Base-by-base conservation (phyloP, 306 rosid genomes). In the Vachellia pachyceras region DNA sequence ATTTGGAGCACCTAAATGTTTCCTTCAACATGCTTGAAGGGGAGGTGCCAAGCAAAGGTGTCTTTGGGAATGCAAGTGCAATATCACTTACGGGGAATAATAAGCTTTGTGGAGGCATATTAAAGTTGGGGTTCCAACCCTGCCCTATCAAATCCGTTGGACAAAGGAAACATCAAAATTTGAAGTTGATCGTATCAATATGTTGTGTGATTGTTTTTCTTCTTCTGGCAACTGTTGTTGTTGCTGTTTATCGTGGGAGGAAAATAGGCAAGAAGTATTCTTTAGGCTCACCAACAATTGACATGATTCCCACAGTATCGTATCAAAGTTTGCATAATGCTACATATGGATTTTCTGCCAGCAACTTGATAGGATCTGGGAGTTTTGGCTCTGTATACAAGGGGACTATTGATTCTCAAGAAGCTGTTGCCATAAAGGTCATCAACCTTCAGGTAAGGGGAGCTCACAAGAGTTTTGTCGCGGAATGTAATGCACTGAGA, bases 51-150 rank as follows among this genome's bases (percentile, higher is more conserved):
- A 58, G 37, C 36, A 23, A 58, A 58, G 66, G 66, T 20, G 37
- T 58, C 66, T 58, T 58, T 23, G 0, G 7, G 0, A 58, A 58
- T 58, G 66, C 66, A 58, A 58, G 66, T 23, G 7, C 15, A 20
- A 23, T 23, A 58, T 58, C 66, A 10, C 33, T 58, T 10, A 3
- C 10, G 6, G 66, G 66, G 2, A 78, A 75, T 58, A 37, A 14
- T 0, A 75, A 40, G 39, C 69, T 75, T 40, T 75, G 79, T 23
- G 79, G 79, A 13, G 69, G 79, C 9, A 58, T 75, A 9, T 13
- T 23, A 57, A 10, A 39, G 9, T 7, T 75, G 17, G 11, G 12
- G 15, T 40, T 75, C 0, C 55, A 69, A 75, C 47, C 79, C 5
- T 75, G 79, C 20, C 79, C 61, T 23, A 14, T 12, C 54, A 55